Evolutionary conservation across 345 rosid species (phyloP).

Genomic region (Populus davidiana): DNA sequence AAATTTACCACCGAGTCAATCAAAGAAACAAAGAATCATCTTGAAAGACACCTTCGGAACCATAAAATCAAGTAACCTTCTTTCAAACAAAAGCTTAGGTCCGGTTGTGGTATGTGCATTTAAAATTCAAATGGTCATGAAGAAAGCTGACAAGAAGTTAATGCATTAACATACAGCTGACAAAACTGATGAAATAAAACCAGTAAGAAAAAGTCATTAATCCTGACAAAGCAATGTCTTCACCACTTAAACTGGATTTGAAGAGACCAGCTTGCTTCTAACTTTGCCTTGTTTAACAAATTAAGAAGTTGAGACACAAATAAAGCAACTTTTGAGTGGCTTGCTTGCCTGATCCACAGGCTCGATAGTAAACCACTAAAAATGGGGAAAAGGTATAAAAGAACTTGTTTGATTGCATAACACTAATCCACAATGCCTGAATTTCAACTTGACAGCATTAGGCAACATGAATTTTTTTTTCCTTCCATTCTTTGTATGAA

Average conservation of each 20-base stretch:
- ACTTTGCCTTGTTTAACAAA: too few relatives aligned
- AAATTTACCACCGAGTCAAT: background rate
- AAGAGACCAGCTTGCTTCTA: background rate
- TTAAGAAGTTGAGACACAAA: too few relatives aligned
- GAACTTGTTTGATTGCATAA: background rate
- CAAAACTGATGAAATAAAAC: background rate
- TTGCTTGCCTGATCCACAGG: too few relatives aligned
- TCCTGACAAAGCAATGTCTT: background rate
- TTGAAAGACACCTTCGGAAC: background rate
- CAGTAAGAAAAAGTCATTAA: background rate
- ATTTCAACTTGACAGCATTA: background rate
- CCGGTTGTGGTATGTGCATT: background rate
- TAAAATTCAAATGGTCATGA: background rate
- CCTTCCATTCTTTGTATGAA: background rate
- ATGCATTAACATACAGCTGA: background rate
- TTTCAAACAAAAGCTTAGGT: background rate
- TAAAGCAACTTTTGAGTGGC: too few relatives aligned
- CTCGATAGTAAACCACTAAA: too few relatives aligned
- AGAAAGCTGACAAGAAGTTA: background rate
- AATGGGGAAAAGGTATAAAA: background rate
- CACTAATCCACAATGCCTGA: background rate
- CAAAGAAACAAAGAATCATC: background rate
- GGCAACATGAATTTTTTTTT: background rate
- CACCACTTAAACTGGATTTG: background rate
- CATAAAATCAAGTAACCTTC: background rate